These are phyloP conservation scores for Nemania sp. DNA, from an alignment of 2,329 filamentous ascomycete genomes.

Conservation along the genomic window DNA sequence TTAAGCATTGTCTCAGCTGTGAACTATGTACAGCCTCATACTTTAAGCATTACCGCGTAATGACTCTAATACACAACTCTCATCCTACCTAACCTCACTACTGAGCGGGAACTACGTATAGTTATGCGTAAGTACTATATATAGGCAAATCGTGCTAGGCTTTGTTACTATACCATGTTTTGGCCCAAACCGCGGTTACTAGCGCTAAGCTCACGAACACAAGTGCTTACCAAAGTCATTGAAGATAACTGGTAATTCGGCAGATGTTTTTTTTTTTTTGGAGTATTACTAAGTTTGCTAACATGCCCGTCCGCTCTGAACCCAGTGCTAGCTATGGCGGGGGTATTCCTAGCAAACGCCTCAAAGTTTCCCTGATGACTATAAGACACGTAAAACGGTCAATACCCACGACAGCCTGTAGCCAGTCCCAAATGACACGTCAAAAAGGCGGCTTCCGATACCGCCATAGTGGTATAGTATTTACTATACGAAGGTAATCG, in stretches of 20 bases:
- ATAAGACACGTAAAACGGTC: conserved; percentile 12
- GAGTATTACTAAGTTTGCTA: conserved; percentile 3
- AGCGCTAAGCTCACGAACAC: neutral
- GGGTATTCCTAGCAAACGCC: conserved; percentile 1
- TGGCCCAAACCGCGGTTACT: neutral
- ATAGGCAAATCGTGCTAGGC: neutral
- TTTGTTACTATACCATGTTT: conserved; percentile 13
- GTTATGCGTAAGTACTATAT: neutral
- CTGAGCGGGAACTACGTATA: neutral
- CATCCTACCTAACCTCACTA: neutral
- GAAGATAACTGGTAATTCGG: neutral
- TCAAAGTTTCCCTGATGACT: neutral
- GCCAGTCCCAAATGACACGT: conserved; percentile 19
- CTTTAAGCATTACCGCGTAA: neutral
- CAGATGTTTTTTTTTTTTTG: neutral
- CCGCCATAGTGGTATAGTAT: neutral
- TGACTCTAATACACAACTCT: neutral
- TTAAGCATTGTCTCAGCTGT: neutral
- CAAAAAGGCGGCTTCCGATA: conserved; percentile 16
- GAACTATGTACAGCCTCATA: neutral
- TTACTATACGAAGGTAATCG: neutral
- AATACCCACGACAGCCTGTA: neutral
- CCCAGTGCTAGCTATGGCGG: neutral
- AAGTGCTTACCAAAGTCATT: conserved; percentile 6
- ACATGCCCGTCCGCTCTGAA: neutral